Evolutionary conservation across 345 rosid species (phyloP), one percentile per base, ranked within the genome.

Genomic region (Linum usitatissimum): DNA sequence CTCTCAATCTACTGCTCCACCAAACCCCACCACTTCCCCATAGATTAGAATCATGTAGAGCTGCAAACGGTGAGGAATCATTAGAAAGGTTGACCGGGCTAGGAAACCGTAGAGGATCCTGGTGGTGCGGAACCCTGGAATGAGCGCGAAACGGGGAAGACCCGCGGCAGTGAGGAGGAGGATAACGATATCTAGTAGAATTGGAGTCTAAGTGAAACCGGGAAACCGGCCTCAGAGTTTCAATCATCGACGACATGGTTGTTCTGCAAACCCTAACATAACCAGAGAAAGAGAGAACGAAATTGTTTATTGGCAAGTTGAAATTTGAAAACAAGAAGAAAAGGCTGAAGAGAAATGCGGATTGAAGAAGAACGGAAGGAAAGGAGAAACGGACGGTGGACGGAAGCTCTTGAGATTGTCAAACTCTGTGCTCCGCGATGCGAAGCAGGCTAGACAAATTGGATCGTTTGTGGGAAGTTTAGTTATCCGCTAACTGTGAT

Each of bases 71-170:
- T 13, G 4, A 65, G 57, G 57, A 53, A 9, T n/a, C 23, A 23
- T 30, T 17, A 10, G 18, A n/a, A 13, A 20, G 8, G 36, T 12
- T 23, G 23, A 9, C 30, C 28, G 19, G 69, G 48, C 6, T 38
- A 21, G 38, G 40, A 15, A 42, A 55, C 42, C 62, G 57, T 55
- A 2, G 76, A 31, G 81, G 64, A 42, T 58, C 74, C 18, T 36
- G 77, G 18, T 61, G 71, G 64, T 23, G 28, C 28, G 70, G 69
- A 71, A 55, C 76, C 81, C 82, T 83, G 63, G 72, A 78, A 9
- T 76, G 81, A 63, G 59, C 65, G 48, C 62, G 48, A 30, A 40
- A 39, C 62, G 69, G 73, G 72, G 61, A 78, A 13, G 65, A 75
- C 19, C 78, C 78, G 53, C 72, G 81, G 39, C 59, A 18, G 59